Evolutionary conservation across 257 asterid genomes (phyloP).

Genomic region (Marsdenia floribunda): DNA sequence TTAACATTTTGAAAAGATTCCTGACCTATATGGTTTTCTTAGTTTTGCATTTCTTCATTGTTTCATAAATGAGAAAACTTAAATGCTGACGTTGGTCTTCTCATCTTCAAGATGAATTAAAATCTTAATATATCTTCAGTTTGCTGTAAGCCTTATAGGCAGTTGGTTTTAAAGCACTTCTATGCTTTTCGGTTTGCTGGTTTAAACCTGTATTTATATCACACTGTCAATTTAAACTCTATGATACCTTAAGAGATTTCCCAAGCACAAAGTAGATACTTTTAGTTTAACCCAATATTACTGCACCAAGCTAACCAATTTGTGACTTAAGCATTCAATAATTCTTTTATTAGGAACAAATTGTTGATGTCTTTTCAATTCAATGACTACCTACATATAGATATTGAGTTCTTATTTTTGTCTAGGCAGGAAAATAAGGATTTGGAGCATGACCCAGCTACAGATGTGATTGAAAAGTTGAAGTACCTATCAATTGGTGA

Average conservation of each 20-base stretch:
- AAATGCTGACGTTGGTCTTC: background rate
- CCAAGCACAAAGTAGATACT: no score
- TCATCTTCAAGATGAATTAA: background rate
- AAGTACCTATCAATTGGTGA: slow-evolving; percentile 63
- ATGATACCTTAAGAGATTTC: no score
- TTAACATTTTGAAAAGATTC: background rate
- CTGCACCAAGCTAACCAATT: background rate
- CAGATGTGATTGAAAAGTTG: slow-evolving; percentile 54
- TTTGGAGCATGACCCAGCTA: slow-evolving; percentile 51
- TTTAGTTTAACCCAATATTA: no score
- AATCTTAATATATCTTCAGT: background rate
- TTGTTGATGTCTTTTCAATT: background rate
- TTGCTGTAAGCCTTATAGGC: background rate
- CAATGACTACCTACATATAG: background rate
- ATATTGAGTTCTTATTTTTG: background rate
- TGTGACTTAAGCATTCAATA: background rate
- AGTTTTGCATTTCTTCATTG: background rate
- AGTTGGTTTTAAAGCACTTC: no score
- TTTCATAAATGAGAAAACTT: background rate
- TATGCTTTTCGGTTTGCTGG: background rate
- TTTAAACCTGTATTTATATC: background rate
- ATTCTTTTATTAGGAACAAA: background rate
- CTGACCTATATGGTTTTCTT: background rate
- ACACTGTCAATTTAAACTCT: background rate
- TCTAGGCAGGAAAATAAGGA: slow-evolving; percentile 77